Percentiles rank a stretch among this genome's conserved stretches.
Evolutionary conservation across 176 grass and related monocot genomes (phyloP).

Genomic region (Phragmites australis): DNA sequence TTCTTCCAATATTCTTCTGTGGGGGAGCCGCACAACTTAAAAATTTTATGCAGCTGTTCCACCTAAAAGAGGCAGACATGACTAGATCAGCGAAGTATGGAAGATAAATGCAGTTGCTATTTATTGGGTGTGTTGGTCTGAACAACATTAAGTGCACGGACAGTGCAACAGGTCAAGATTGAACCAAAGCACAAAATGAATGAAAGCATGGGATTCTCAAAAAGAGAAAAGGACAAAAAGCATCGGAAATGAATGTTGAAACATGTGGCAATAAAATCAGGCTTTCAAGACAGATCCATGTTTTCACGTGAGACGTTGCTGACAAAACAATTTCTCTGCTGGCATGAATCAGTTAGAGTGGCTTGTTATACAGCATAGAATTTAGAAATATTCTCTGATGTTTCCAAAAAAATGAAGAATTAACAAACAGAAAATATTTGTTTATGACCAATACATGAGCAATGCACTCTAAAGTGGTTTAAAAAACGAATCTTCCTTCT

Average conservation of each 20-base stretch:
- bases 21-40: conserved; percentile 84
- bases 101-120: conserved; percentile 25
- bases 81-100: conserved; percentile 23
- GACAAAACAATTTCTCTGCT: neutral
- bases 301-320: neutral
- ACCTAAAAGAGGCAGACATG: conserved; percentile 55
- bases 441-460: neutral
- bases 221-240: neutral
- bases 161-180: conserved; percentile 28
- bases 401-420: neutral
- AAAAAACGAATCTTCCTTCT: neutral
- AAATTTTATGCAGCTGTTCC: conserved; percentile 90
- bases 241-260: conserved; percentile 24
- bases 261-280: neutral
- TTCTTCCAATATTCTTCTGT: conserved; percentile 91
- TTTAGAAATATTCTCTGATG: neutral
- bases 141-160: conserved; percentile 22
- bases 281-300: neutral
- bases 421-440: neutral
- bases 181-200: neutral
- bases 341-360: conserved; percentile 4
- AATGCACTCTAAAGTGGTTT: neutral
- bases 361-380: neutral
- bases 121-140: conserved; percentile 23
- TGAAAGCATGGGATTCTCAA: conserved; percentile 1